Evolutionary conservation across 495 filamentous ascomycete genomes (phyloP).

Genomic region (Pseudotulostoma volvatum): DNA sequence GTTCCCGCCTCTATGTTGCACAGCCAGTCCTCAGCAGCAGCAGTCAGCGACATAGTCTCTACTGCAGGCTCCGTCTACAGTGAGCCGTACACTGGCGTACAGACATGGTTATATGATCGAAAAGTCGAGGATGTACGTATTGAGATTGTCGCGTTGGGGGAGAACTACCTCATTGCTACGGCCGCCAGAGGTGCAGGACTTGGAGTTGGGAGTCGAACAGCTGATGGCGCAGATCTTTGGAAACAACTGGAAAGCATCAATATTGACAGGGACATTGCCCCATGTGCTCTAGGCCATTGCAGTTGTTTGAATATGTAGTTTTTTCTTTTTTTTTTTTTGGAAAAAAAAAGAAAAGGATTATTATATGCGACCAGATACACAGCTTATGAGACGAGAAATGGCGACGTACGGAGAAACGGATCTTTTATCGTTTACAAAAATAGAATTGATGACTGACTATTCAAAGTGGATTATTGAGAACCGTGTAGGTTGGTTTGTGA

Average conservation of each 20-base stretch:
- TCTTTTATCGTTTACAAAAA: too few relatives aligned
- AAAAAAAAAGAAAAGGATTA: too few relatives aligned
- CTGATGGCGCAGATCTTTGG: conserved; percentile 9
- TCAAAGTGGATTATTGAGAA: too few relatives aligned
- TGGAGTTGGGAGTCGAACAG: conserved; percentile 7
- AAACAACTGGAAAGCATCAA: conserved; percentile 12
- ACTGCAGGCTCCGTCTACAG: conserved; percentile 28
- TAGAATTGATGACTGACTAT: too few relatives aligned
- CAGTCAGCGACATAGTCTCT: conserved; percentile 9
- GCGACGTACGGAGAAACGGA: too few relatives aligned
- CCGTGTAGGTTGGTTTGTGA: too few relatives aligned
- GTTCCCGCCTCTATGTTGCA: neutral
- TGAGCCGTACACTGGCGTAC: conserved; percentile 32
- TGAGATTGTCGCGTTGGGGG: conserved; percentile 43
- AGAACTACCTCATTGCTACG: conserved; percentile 45
- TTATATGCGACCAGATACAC: too few relatives aligned
- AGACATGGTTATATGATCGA: conserved; percentile 33
- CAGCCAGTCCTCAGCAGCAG: neutral
- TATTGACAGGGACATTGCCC: conserved; percentile 16
- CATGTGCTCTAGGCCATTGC: conserved; percentile 17
- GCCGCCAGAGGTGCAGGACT: conserved; percentile 25
- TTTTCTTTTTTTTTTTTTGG: too few relatives aligned
- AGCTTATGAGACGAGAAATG: too few relatives aligned
- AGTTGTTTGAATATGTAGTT: conserved; percentile 12
- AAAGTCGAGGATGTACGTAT: conserved; percentile 37